Conservation (phyloP, 805 yeast species). For the Lipomyces orientalis region DNA sequence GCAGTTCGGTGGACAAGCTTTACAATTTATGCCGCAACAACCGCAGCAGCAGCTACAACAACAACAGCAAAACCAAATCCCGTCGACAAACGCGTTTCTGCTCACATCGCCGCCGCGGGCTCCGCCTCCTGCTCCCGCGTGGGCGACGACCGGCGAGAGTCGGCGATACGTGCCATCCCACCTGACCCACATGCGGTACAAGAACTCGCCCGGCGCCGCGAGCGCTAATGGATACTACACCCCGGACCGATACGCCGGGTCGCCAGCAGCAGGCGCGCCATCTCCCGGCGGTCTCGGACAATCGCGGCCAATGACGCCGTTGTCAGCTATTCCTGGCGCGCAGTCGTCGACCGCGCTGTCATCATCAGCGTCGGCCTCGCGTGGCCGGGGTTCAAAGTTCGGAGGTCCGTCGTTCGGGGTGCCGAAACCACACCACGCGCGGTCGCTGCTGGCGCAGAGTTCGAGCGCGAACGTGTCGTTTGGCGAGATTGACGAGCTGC, state of each 20-base stretch:
- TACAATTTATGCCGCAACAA: constrained; percentile 33
- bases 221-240: background rate
- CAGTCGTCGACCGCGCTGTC: background rate
- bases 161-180: constrained; percentile 32
- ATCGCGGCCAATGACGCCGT: background rate
- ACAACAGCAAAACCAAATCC: constrained; percentile 32
- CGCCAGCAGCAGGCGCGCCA: background rate
- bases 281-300: background rate
- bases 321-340: background rate
- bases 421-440: constrained; percentile 37
- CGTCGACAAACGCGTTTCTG: constrained; percentile 12
- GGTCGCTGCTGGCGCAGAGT: constrained; percentile 3
- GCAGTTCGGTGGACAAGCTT: constrained; percentile 31
- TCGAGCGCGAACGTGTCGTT: constrained; percentile 11
- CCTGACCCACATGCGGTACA: constrained; percentile 29
- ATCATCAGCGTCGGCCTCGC: constrained; percentile 3
- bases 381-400: constrained; percentile 25
- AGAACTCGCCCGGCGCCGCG: constrained; percentile 10
- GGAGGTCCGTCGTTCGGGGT: constrained; percentile 41
- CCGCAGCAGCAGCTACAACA: constrained; percentile 30
- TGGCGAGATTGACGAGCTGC: constrained; percentile 27
- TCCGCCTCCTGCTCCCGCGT: constrained; percentile 31
- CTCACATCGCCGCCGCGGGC: constrained; percentile 21
- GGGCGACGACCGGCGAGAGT: constrained; percentile 15
- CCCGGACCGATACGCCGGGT: background rate